These are phyloP conservation scores for Lasiodiplodia sp. DNA, from an alignment of 2,329 filamentous ascomycete species.

Conservation along the genomic window DNA sequence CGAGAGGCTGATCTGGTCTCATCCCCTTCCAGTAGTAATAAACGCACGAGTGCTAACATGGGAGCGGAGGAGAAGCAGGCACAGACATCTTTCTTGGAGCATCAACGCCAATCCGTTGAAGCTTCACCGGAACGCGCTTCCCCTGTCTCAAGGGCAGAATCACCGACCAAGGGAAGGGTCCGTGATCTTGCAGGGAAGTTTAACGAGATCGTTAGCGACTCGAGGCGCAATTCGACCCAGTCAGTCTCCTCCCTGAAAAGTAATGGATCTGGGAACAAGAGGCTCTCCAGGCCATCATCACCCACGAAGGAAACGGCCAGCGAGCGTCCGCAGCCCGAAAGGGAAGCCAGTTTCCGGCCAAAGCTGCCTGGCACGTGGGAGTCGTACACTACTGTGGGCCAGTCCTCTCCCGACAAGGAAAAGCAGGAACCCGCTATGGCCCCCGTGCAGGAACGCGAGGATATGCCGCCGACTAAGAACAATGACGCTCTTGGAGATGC, in stretches of 20 bases:
- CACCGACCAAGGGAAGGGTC: constrained; percentile 59
- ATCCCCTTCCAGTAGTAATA: constrained; percentile 37
- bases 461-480: constrained; percentile 30
- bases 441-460: constrained; percentile 18
- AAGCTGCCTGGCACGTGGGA: constrained; percentile 62
- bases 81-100: constrained; percentile 46
- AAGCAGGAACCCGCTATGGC: constrained; percentile 36
- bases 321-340: constrained; percentile 40
- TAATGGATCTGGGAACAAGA: constrained; percentile 23
- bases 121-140: constrained; percentile 41
- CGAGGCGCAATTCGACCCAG: constrained; percentile 55
- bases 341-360: constrained; percentile 56
- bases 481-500: constrained; percentile 36
- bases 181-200: constrained; percentile 60
- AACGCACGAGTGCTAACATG: constrained; percentile 37
- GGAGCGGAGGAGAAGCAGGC: constrained; percentile 43
- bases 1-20: constrained; percentile 48
- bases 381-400: constrained; percentile 54
- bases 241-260: constrained; percentile 52
- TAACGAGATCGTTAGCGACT: constrained; percentile 50
- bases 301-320: constrained; percentile 34
- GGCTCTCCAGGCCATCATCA: constrained; percentile 41
- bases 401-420: constrained; percentile 39
- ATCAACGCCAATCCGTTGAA: constrained; percentile 39
- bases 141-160: constrained; percentile 48